A percentile compares a stretch with the other conserved stretches of the same genome.
These are phyloP conservation scores for Telopea speciosissima DNA, from an alignment of 177 flowering plant genomes.

Conservation along the genomic window DNA sequence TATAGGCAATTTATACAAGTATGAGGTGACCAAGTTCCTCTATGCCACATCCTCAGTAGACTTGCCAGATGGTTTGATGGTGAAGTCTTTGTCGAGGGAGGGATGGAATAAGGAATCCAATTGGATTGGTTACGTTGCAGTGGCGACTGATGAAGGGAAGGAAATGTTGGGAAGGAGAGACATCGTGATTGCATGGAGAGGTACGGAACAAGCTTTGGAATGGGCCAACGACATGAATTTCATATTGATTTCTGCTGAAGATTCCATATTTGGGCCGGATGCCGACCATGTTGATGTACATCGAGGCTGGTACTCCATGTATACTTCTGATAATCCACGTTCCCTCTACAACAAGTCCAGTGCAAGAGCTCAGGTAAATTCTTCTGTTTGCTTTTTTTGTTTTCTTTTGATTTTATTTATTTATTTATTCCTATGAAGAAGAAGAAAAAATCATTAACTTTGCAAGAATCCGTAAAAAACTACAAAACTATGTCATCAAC, in stretches of 20 bases:
- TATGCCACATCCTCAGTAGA: conserved; percentile 26
- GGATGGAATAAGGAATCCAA: conserved; percentile 26
- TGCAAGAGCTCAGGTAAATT: conserved; percentile 43
- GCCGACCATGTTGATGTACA: conserved; percentile 11
- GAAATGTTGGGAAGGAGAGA: conserved; percentile 37
- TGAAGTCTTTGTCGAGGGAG: conserved; percentile 20
- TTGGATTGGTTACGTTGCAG: conserved; percentile 41
- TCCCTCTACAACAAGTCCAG: conserved; percentile 26
- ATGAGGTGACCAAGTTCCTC: conserved; percentile 23
- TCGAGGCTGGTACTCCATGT: conserved; percentile 31
- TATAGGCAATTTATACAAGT: conserved; percentile 24
- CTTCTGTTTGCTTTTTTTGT: too few relatives aligned
- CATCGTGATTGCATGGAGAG: conserved; percentile 43
- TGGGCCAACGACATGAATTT: conserved; percentile 23
- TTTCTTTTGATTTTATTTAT: too few relatives aligned
- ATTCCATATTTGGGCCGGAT: conserved; percentile 5
- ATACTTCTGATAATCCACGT: conserved; percentile 26
- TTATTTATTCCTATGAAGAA: too few relatives aligned
- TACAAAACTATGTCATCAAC: too few relatives aligned
- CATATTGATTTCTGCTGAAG: conserved; percentile 10
- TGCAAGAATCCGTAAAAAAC: too few relatives aligned
- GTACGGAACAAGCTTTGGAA: conserved; percentile 22
- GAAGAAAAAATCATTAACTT: too few relatives aligned
- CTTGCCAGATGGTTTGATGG: conserved; percentile 20
- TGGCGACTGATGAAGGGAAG: conserved; percentile 37